phyloP scores from a whole-genome alignment of 306 rosid species.

The Quercus glauca region DNA sequence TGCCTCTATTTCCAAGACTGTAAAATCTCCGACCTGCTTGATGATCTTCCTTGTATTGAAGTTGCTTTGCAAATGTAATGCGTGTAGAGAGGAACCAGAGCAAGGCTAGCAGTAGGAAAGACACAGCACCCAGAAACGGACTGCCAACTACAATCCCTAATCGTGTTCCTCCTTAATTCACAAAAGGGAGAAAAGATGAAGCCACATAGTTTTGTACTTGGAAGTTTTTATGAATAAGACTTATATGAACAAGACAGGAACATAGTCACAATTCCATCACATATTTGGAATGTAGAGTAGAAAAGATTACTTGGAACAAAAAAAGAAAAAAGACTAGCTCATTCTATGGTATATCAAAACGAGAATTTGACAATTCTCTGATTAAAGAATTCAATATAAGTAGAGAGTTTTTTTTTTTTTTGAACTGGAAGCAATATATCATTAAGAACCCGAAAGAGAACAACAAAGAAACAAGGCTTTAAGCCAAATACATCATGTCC shows the following conservation, averaged over 20 bases:
- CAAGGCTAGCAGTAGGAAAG: constrained; percentile 52
- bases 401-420: too few species aligned
- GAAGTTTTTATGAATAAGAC: background rate
- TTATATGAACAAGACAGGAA: background rate
- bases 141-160: constrained; percentile 58
- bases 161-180: constrained; percentile 51
- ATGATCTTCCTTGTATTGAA: constrained; percentile 90
- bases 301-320: background rate
- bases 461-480: too few species aligned
- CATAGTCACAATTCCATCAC: background rate
- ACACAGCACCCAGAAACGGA: constrained; percentile 42
- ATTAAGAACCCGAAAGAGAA: too few species aligned
- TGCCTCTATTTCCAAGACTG: constrained; percentile 89
- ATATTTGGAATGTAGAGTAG: background rate
- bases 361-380: background rate
- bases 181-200: constrained; percentile 5
- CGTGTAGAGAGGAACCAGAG: constrained; percentile 76
- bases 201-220: background rate
- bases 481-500: too few species aligned
- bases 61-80: constrained; percentile 76
- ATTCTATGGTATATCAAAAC: background rate
- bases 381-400: background rate
- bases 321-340: background rate
- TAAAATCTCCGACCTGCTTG: constrained; percentile 60
- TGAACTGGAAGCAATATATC: too few species aligned